Percentiles rank a stretch among this genome's conserved stretches.
phyloP scores from a whole-genome alignment of 2,329 filamentous ascomycete species.

The Sclerotinia sclerotiorum region DNA sequence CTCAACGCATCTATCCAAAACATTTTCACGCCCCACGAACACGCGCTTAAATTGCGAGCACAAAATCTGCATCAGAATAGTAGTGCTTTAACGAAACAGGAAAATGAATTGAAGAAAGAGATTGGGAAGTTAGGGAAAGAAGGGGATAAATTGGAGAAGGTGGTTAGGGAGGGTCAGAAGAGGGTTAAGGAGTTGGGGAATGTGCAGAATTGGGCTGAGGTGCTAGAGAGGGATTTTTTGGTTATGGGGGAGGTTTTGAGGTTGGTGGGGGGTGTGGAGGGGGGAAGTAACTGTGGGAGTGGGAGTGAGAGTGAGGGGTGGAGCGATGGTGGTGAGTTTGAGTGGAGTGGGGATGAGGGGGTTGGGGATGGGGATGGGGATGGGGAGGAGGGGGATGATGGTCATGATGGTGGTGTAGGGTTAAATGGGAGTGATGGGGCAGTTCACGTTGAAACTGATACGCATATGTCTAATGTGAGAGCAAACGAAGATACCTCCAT shows the following conservation, averaged over 20 bases:
- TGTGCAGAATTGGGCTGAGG: constrained; percentile 85
- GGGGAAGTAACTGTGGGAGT: too few relatives aligned
- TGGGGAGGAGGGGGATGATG: constrained; percentile 5
- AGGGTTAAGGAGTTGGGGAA: constrained; percentile 76
- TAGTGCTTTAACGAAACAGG: constrained; percentile 63
- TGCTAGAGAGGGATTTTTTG: constrained; percentile 68
- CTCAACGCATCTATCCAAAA: constrained; percentile 53
- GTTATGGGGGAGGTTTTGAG: constrained; percentile 64
- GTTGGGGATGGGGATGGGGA: not conserved
- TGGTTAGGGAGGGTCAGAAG: constrained; percentile 61
- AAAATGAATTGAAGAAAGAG: constrained; percentile 61
- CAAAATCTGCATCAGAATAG: constrained; percentile 68
- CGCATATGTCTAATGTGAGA: constrained; percentile 24
- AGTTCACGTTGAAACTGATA: not conserved
- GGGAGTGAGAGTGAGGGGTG: constrained; percentile 16
- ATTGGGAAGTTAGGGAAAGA: constrained; percentile 61
- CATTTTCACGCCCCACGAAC: constrained; percentile 69
- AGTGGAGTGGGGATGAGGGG: constrained; percentile 20
- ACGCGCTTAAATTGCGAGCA: constrained; percentile 66
- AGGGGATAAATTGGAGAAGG: constrained; percentile 61
- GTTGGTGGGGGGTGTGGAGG: constrained; percentile 44
- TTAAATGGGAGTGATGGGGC: not conserved
- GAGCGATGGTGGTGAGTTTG: constrained; percentile 20
- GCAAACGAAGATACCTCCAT: constrained; percentile 27
- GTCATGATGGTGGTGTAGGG: not conserved